Base-by-base conservation (phyloP, 2,329 filamentous ascomycete genomes). In the Achaetomium macrosporum region DNA sequence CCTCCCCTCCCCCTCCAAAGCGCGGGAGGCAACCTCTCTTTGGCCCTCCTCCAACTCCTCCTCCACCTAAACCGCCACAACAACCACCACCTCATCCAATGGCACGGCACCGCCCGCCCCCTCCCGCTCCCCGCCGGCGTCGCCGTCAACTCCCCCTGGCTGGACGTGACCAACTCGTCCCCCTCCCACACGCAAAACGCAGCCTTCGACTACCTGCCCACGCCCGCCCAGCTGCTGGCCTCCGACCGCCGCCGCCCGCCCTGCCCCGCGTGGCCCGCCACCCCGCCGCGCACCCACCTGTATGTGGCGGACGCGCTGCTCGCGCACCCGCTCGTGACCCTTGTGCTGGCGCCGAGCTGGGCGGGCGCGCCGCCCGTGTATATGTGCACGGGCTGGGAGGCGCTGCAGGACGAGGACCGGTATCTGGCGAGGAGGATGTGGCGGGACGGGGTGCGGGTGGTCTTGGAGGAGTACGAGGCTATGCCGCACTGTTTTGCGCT, bases 401-500 rank as follows among this genome's bases (percentile, higher is more conserved):
- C 85, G 60, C 73, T 92, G 10, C 73, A 78, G 1, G 86, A 89
- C 65, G 87, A 90, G 66, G 76, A 76, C 55, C 76, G 75, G 57
- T 80, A 81, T 48, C 64, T 88, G 2, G 85, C 83, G 0, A 68
- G 71, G 39, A 74, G 76, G 37, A 72, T 87, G 11, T 72, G 73
- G 15, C 58, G 62, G 8, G 79, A 86, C 42, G 82, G 79, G 5
- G 84, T 85, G 0, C 64, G 63, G 0, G 79, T 91, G 0, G 74
- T 81, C 3, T 86, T 83, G 62, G 81, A 88, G 65, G 81, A 89
- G 68, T 93, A 83, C 65, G 84, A 90, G 66, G 85, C 82, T 3
- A 92, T 92, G 88, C 87, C 88, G 50, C 88, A 91, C 68, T 82
- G 81, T 60, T 92, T 89, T 64, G 80, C 77, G 0, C 62, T 82